phyloP scores from a whole-genome alignment of 768 basidiomycete genomes.

The Auricularia sp. region DNA sequence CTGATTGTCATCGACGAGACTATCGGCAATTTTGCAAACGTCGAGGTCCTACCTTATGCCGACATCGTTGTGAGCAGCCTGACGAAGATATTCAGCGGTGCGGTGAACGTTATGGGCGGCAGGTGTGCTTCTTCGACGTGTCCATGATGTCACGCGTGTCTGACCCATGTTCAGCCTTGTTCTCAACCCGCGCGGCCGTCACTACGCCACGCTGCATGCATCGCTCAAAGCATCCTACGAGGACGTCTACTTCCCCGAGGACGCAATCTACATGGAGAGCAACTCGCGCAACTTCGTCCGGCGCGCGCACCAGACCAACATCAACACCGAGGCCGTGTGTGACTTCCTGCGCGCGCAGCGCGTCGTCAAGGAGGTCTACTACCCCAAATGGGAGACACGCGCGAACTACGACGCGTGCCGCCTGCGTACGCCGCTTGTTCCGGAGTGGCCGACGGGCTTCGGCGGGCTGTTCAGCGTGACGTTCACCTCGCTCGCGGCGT shows the following conservation, averaged over 20 bases:
- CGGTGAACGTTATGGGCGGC: constrained; percentile 95
- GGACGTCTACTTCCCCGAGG: constrained; percentile 82
- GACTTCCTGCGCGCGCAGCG: constrained; percentile 61
- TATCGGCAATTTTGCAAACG: constrained; percentile 89
- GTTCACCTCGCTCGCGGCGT: constrained; percentile 61
- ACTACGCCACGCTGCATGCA: constrained; percentile 58
- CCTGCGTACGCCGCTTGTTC: constrained; percentile 24
- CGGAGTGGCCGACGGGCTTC: constrained; percentile 43
- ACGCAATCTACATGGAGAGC: constrained; percentile 94
- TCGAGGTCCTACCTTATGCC: constrained; percentile 75
- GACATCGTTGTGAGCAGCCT: constrained; percentile 89
- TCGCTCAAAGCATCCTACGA: constrained; percentile 55
- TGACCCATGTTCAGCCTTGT: constrained; percentile 49
- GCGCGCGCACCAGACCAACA: constrained; percentile 68
- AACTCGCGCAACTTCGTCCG: constrained; percentile 88
- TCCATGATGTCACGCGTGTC: not conserved
- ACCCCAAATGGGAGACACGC: constrained; percentile 73
- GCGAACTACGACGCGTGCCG: constrained; percentile 65
- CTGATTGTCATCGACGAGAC: constrained; percentile 89
- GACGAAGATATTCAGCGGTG: constrained; percentile 91
- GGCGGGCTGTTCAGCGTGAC: constrained; percentile 85
- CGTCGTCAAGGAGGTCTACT: constrained; percentile 76
- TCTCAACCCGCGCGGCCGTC: constrained; percentile 66
- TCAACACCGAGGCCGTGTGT: constrained; percentile 74
- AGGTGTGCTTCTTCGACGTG: constrained; percentile 42